Evolutionary conservation across 257 asterid genomes (phyloP), one percentile per base, ranked within the genome.

Genomic region (Coffea eugenioides): DNA sequence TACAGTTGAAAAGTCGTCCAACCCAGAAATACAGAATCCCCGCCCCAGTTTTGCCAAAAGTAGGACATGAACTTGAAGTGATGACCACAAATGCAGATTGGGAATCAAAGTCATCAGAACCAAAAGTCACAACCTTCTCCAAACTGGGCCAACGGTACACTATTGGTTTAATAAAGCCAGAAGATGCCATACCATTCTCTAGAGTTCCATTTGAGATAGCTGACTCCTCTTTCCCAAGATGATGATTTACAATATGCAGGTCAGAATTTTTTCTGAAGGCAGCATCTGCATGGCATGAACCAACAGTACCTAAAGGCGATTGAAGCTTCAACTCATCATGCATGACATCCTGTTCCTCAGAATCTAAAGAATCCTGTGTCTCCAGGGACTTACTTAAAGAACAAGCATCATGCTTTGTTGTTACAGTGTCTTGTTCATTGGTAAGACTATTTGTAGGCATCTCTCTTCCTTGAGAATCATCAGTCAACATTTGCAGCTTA

Each of bases 111-210:
- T 66, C 83, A 81, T 77, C 73, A 3, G 79, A 23, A 74, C 79
- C 69, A 75, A 80, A 80, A 78, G 56, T 79, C 64, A 9, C 77
- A 80, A 81, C 23, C 48, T 80, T 88, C 77, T 88, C 88, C 85
- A 85, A 75, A 84, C 83, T 80, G 49, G 92, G 92, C 92, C 92
- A 88, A 65, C 64, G 76, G 70, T 66, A 84, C 46, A 88, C 73
- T 8, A 80, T 49, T 43, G 85, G 87, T 59, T 82, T 68, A 76
- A 80, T 66, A 48, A 59, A 41, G 62, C 82, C 73, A 77, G 75
- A 77, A 77, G 75, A 77, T 85, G 75, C 68, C n/a, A 82, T 57
- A 76, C 69, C 54, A 68, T 79, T 34, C 77, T 83, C 85, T 56
- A 57, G 51, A 57, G 70, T 65, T 39, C 75, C 81, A 52, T 86